These are phyloP conservation scores for Austroboletus niveus DNA, from an alignment of 1,284 basidiomycete genomes.

Conservation along the genomic window DNA sequence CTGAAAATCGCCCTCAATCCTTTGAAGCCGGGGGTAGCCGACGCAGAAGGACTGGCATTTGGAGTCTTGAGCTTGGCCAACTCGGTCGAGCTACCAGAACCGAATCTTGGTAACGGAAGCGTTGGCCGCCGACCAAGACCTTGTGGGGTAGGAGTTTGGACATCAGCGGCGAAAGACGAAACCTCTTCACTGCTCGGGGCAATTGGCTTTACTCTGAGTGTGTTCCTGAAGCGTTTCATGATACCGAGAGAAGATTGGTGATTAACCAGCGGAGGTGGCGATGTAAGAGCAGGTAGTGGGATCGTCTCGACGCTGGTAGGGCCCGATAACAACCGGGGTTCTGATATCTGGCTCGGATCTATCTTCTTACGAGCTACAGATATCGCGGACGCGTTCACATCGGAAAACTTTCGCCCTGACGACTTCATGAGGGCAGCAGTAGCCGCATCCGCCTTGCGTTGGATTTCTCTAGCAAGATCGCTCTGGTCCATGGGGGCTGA, in stretches of 20 bases:
- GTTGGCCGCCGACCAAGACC: conserved; percentile 41
- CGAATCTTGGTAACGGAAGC: conserved; percentile 34
- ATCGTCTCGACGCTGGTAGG: conserved; percentile 76
- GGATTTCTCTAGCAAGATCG: conserved; percentile 64
- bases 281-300: conserved; percentile 50
- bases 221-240: conserved; percentile 68
- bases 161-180: conserved; percentile 43
- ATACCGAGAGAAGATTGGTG: conserved; percentile 45
- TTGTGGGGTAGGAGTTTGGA: conserved; percentile 34
- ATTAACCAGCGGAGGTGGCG: conserved; percentile 24
- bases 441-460: conserved; percentile 66
- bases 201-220: conserved; percentile 59
- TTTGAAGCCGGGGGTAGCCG: conserved; percentile 68
- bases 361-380: conserved; percentile 59
- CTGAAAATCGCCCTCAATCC: conserved; percentile 79
- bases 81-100: conserved; percentile 49
- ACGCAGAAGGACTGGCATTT: conserved; percentile 59
- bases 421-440: conserved; percentile 64
- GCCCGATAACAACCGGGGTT: conserved; percentile 67
- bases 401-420: conserved; percentile 47
- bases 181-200: conserved; percentile 52
- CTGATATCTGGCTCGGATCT: conserved; percentile 69
- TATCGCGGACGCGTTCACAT: conserved; percentile 34
- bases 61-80: conserved; percentile 49
- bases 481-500: conserved; percentile 42